phyloP scores from a whole-genome alignment of 2,329 filamentous ascomycete species.

The Fusarium sp. region DNA sequence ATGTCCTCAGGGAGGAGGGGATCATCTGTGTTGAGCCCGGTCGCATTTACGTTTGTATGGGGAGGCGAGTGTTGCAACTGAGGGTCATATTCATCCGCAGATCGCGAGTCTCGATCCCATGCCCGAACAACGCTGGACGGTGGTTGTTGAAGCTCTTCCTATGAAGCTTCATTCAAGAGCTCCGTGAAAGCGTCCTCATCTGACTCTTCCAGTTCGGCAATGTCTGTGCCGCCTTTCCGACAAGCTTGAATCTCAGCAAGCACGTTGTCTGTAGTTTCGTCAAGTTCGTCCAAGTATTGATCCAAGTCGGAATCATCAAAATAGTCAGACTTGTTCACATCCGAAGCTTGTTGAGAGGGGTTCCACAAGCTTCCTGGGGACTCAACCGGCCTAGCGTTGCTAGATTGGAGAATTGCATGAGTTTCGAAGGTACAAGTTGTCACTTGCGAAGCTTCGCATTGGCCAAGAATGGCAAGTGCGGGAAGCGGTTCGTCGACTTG shows the following conservation, averaged over 20 bases:
- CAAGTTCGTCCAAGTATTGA: slow-evolving; percentile 21
- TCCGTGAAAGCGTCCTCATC: slow-evolving; percentile 30
- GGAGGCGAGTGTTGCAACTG: slow-evolving; percentile 51
- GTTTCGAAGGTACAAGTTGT: slow-evolving; percentile 16
- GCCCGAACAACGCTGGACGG: slow-evolving; percentile 50
- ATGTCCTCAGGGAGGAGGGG: slow-evolving; percentile 51
- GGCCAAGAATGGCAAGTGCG: background rate
- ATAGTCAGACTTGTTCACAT: slow-evolving; percentile 18
- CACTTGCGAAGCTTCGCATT: slow-evolving; percentile 13
- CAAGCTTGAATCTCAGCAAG: background rate
- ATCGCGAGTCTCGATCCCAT: slow-evolving; percentile 50
- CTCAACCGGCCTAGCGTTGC: slow-evolving; percentile 3
- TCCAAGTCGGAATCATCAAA: slow-evolving; percentile 36
- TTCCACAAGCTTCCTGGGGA: slow-evolving; percentile 7
- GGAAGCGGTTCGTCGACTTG: slow-evolving; percentile 18
- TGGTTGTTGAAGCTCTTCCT: slow-evolving; percentile 25
- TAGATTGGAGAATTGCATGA: slow-evolving; percentile 14
- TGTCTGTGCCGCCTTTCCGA: background rate
- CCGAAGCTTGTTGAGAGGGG: background rate
- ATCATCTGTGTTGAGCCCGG: slow-evolving; percentile 8
- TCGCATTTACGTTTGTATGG: background rate
- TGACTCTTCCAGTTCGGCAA: slow-evolving; percentile 15
- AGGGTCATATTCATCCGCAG: slow-evolving; percentile 51
- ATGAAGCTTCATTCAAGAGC: slow-evolving; percentile 17
- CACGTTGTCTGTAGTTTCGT: background rate